Percentiles rank a stretch among this genome's conserved stretches.
Evolutionary conservation across 73 alveolate genomes (phyloP).

Genomic region (Paramecium pentaurelia): DNA sequence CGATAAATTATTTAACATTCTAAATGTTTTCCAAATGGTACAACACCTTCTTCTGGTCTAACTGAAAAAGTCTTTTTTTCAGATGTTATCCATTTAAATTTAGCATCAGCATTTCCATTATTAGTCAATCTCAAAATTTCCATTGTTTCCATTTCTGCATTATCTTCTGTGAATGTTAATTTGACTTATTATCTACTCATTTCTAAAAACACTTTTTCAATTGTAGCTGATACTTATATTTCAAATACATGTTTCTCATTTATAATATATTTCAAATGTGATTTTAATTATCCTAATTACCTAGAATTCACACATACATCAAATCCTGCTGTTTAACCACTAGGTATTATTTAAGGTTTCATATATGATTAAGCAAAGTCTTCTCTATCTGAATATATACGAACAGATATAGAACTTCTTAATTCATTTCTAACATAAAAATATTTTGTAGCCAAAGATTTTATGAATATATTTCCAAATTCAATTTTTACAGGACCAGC

Average conservation of each 20-base stretch:
- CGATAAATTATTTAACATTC: slow-evolving; percentile 31
- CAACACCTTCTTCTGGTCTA: slow-evolving; percentile 53
- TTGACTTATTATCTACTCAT: slow-evolving; percentile 70
- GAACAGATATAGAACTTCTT: slow-evolving; percentile 87
- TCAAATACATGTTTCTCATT: slow-evolving; percentile 90
- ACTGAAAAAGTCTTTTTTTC: slow-evolving; percentile 43
- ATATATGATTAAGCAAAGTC: slow-evolving; percentile 85
- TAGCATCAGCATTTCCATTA: slow-evolving; percentile 95
- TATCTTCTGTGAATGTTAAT: slow-evolving; percentile 91
- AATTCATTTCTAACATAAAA: slow-evolving; percentile 92
- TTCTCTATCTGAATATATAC: slow-evolving; percentile 76
- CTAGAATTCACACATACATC: slow-evolving; percentile 79
- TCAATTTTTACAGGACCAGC: slow-evolving; percentile 93
- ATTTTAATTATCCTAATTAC: slow-evolving; percentile 73
- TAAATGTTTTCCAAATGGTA: neutral
- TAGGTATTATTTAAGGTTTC: slow-evolving; percentile 88
- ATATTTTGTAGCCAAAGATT: slow-evolving; percentile 81
- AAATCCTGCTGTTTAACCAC: slow-evolving; percentile 97
- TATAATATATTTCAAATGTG: slow-evolving; percentile 88
- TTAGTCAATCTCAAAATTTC: slow-evolving; percentile 87
- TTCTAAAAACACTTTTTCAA: slow-evolving; percentile 81
- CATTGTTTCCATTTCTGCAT: slow-evolving; percentile 86
- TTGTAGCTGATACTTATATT: slow-evolving; percentile 88
- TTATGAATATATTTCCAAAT: slow-evolving; percentile 91
- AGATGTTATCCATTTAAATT: slow-evolving; percentile 87